Conservation (phyloP, 768 basidiomycete species). For the Suillus decipiens region DNA sequence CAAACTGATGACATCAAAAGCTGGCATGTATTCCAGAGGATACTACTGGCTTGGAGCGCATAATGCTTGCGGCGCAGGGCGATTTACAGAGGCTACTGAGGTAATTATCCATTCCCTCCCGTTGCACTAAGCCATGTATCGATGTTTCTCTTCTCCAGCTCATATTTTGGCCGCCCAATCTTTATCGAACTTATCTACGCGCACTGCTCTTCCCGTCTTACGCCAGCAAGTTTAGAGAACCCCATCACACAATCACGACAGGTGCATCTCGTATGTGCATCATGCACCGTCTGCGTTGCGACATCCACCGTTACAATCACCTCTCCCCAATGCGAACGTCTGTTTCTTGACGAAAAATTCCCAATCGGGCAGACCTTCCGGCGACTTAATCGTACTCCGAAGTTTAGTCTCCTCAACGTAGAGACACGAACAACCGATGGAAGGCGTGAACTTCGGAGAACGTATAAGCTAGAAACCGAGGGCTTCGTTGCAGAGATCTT, state of each 20-base stretch:
- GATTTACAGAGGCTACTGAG: slow-evolving; percentile 71
- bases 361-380: slow-evolving; percentile 72
- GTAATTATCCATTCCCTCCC: slow-evolving; percentile 34
- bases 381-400: slow-evolving; percentile 51
- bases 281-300: slow-evolving; percentile 58
- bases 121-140: neutral
- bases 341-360: slow-evolving; percentile 67
- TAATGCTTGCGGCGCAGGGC: slow-evolving; percentile 68
- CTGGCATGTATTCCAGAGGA: slow-evolving; percentile 25
- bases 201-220: slow-evolving; percentile 39
- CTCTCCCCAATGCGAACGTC: slow-evolving; percentile 52
- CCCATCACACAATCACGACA: slow-evolving; percentile 65
- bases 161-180: slow-evolving; percentile 66
- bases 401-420: slow-evolving; percentile 60
- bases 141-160: slow-evolving; percentile 37
- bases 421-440: slow-evolving; percentile 31
- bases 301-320: slow-evolving; percentile 67
- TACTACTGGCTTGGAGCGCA: slow-evolving; percentile 60
- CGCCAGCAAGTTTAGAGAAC: slow-evolving; percentile 42
- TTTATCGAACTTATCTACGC: slow-evolving; percentile 59
- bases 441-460: slow-evolving; percentile 34
- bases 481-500: slow-evolving; percentile 68
- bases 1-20: slow-evolving; percentile 21
- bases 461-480: slow-evolving; percentile 56
- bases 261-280: slow-evolving; percentile 61